Evolutionary conservation across 176 grass and related monocot genomes (phyloP).

Genomic region (Microstegium vimineum): DNA sequence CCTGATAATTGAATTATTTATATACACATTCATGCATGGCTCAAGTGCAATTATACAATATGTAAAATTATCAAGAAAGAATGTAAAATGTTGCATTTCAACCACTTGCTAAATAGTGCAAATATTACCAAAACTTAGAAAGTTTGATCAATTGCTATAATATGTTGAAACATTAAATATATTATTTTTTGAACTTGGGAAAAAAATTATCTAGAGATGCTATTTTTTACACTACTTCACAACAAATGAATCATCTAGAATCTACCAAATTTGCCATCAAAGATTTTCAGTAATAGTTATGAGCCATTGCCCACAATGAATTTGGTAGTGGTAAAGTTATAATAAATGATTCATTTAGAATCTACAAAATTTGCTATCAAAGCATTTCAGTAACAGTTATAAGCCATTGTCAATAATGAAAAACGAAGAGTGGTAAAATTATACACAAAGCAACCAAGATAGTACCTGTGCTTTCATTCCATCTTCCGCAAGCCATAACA

Average conservation of each 20-base stretch:
- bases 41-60: too few relatives aligned
- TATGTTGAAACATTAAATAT: neutral
- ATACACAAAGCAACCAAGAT: neutral
- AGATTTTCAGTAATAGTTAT: neutral
- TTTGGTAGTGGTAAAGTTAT: too few relatives aligned
- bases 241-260: neutral
- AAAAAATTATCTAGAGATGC: neutral
- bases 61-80: too few relatives aligned
- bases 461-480: conserved; percentile 75
- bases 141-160: too few relatives aligned
- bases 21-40: too few relatives aligned
- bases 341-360: neutral
- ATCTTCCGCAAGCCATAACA: conserved; percentile 81
- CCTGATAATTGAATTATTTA: too few relatives aligned
- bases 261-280: neutral
- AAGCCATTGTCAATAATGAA: neutral
- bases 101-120: too few relatives aligned
- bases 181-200: neutral
- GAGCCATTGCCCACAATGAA: neutral
- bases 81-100: too few relatives aligned
- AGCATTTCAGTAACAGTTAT: neutral
- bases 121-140: too few relatives aligned
- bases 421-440: neutral
- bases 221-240: neutral
- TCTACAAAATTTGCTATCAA: neutral